Evolutionary conservation across 2,329 filamentous ascomycete species (phyloP).

Genomic region (Metarhizium brunneum): DNA sequence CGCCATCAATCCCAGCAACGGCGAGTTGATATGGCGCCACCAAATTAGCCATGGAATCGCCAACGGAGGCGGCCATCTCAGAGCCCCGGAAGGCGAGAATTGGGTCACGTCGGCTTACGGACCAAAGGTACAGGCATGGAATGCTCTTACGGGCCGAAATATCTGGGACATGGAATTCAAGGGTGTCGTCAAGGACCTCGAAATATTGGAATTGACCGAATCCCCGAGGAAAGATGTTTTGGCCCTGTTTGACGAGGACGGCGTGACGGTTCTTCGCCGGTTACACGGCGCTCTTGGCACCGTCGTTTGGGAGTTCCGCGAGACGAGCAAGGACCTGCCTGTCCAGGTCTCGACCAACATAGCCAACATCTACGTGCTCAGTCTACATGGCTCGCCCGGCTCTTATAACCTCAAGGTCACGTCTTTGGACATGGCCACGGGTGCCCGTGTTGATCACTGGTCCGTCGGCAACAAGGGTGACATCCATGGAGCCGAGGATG

Average conservation of each 20-base stretch:
- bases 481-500: conserved; percentile 51
- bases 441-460: conserved; percentile 63
- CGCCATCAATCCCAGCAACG: conserved; percentile 81
- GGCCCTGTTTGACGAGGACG: conserved; percentile 53
- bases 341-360: conserved; percentile 66
- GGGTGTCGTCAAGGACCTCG: conserved; percentile 57
- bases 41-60: conserved; percentile 46
- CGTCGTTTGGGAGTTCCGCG: conserved; percentile 70
- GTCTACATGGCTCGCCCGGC: conserved; percentile 59
- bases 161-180: conserved; percentile 61
- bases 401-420: conserved; percentile 71
- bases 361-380: conserved; percentile 66
- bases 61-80: conserved; percentile 43
- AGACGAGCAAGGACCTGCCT: conserved; percentile 58
- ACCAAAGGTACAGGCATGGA: conserved; percentile 67
- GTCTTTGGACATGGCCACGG: conserved; percentile 62
- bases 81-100: conserved; percentile 70
- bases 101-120: conserved; percentile 68
- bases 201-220: conserved; percentile 65
- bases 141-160: conserved; percentile 69
- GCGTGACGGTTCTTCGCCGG: conserved; percentile 53
- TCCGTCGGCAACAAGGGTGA: conserved; percentile 66
- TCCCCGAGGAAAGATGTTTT: conserved; percentile 59
- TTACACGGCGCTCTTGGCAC: conserved; percentile 64
- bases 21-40: conserved; percentile 80